phyloP scores from a whole-genome alignment of 2,329 filamentous ascomycete genomes.

The Phaeophleospora eucalypticola region DNA sequence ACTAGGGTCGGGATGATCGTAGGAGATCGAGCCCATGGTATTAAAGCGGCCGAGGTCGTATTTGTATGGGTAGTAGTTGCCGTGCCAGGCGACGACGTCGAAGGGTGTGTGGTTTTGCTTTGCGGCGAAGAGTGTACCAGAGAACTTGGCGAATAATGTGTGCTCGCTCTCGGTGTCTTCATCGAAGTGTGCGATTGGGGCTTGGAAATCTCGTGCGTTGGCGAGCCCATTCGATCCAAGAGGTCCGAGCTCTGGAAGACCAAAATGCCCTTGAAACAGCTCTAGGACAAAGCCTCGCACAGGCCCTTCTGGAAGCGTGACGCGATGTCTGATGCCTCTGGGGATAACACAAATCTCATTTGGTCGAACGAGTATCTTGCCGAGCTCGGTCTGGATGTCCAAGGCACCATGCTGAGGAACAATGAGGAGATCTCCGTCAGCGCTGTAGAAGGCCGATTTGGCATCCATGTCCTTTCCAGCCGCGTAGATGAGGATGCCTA shows the following conservation, averaged over 20 bases:
- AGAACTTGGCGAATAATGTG: constrained; percentile 59
- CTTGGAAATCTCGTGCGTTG: constrained; percentile 62
- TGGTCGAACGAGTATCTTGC: constrained; percentile 59
- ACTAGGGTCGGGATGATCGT: constrained; percentile 63
- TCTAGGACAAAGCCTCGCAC: constrained; percentile 65
- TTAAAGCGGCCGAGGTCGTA: constrained; percentile 57
- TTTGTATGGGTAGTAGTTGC: constrained; percentile 61
- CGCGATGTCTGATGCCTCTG: constrained; percentile 60
- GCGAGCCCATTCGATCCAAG: constrained; percentile 64
- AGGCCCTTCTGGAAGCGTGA: constrained; percentile 57
- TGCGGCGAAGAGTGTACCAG: constrained; percentile 57
- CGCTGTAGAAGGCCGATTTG: constrained; percentile 76
- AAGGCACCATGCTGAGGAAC: constrained; percentile 62
- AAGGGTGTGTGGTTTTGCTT: constrained; percentile 64
- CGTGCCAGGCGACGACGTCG: constrained; percentile 69
- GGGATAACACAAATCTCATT: constrained; percentile 66
- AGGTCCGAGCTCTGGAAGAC: constrained; percentile 63
- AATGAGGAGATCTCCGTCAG: constrained; percentile 66
- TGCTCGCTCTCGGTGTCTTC: constrained; percentile 53
- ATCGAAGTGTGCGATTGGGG: constrained; percentile 56
- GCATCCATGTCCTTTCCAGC: constrained; percentile 72
- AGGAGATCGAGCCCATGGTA: constrained; percentile 53
- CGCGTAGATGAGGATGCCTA: constrained; percentile 78
- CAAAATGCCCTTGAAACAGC: constrained; percentile 61
- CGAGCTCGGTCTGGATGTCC: constrained; percentile 66